These are phyloP conservation scores for Eucalyptus sideroxylon DNA, from an alignment of 345 rosid species.

Conservation along the genomic window DNA sequence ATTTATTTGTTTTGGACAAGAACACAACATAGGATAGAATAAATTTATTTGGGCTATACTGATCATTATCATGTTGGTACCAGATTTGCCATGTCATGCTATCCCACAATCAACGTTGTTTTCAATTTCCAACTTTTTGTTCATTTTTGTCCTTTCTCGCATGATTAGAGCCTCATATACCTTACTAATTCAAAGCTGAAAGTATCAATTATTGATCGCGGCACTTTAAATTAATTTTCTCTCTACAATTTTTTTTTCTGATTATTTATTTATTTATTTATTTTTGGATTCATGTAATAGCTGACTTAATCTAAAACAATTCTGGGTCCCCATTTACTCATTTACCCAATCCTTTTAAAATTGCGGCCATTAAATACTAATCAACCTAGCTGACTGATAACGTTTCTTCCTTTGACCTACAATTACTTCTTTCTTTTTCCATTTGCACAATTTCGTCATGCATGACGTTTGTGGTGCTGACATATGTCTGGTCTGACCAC, in stretches of 20 bases:
- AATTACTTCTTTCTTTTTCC: neutral
- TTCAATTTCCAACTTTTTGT: neutral
- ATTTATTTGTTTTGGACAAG: fast-evolving
- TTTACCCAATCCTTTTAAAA: neutral
- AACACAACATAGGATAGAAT: neutral
- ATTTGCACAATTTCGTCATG: neutral
- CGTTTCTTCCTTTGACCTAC: neutral
- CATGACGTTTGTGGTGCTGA: neutral
- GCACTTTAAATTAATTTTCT: neutral
- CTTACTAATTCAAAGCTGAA: neutral
- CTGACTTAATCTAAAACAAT: neutral
- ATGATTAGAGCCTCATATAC: neutral
- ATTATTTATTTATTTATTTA: fast-evolving
- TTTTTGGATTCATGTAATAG: neutral
- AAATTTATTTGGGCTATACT: neutral
- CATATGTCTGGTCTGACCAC: neutral
- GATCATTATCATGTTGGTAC: neutral
- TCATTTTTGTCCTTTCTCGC: neutral
- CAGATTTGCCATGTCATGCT: neutral
- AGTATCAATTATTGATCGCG: neutral
- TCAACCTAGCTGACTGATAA: neutral
- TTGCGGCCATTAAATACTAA: neutral
- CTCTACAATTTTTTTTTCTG: neutral
- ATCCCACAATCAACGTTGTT: neutral
- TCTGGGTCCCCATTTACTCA: neutral